A percentile compares a stretch with the other conserved stretches of the same genome.
phyloP scores from a whole-genome alignment of 225 moss, liverwort and hornwort genomes.

The Polytrichum commune region DNA sequence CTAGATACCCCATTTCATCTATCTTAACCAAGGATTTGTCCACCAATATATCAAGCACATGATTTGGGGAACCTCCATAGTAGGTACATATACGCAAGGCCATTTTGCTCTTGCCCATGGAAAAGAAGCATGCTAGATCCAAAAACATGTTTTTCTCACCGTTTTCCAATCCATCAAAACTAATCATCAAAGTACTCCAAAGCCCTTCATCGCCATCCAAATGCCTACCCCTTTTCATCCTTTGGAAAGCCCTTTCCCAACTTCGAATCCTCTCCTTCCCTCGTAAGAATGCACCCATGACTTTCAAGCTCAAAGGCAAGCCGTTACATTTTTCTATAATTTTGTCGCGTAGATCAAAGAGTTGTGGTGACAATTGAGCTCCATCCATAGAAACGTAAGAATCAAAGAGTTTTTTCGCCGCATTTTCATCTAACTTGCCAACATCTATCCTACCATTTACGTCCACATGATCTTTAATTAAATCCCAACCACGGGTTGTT shows the following conservation, averaged over 20 bases:
- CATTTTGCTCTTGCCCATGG: background rate
- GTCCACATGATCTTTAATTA: background rate
- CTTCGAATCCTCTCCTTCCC: background rate
- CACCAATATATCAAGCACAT: background rate
- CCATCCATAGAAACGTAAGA: background rate
- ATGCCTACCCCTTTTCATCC: slow-evolving; percentile 1
- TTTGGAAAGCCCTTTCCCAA: slow-evolving; percentile 2
- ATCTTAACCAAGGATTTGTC: background rate
- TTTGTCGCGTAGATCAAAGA: background rate
- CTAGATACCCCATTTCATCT: background rate
- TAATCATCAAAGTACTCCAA: background rate
- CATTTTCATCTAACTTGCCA: background rate
- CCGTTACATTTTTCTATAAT: background rate
- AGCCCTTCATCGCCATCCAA: background rate
- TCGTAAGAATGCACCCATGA: background rate
- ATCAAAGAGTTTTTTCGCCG: background rate
- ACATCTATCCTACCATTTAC: background rate
- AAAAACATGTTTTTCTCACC: slow-evolving; percentile 1
- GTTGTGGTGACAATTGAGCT: background rate
- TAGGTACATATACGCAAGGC: background rate
- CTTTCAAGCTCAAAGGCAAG: slow-evolving; percentile 8
- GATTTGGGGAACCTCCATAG: too few relatives aligned
- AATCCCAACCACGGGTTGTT: background rate
- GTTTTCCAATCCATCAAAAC: background rate
- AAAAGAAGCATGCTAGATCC: background rate